Evolutionary conservation across 805 yeast genomes (phyloP).

Genomic region (Saccharomyces jurei): DNA sequence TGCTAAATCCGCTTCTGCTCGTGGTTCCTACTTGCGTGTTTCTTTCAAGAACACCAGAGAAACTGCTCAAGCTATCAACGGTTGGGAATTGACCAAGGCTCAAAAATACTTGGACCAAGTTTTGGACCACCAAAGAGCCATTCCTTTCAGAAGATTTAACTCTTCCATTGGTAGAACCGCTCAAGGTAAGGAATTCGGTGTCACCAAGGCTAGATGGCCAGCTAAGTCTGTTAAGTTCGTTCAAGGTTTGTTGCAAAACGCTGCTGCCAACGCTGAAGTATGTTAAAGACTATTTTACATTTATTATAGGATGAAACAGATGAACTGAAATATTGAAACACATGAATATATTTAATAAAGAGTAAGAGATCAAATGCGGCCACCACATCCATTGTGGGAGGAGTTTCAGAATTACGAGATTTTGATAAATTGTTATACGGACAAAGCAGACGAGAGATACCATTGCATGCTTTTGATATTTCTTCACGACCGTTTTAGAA

Average conservation of each 20-base stretch:
- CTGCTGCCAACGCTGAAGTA: conserved; percentile 96
- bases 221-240: conserved; percentile 94
- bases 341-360: neutral
- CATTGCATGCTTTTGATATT: neutral
- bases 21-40: conserved; percentile 98
- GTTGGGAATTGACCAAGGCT: conserved; percentile 96
- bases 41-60: conserved; percentile 99
- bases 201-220: conserved; percentile 99
- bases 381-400: neutral
- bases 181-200: conserved; percentile 99
- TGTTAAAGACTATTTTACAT: conserved; percentile 21
- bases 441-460: neutral
- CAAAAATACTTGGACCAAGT: conserved; percentile 93
- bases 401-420: neutral
- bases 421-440: neutral
- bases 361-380: neutral
- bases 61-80: conserved; percentile 96
- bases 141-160: conserved; percentile 98
- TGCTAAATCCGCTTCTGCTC: conserved; percentile 98
- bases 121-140: conserved; percentile 96
- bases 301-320: neutral
- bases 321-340: neutral
- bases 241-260: conserved; percentile 91
- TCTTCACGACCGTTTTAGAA: neutral
- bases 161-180: conserved; percentile 97